Evolutionary conservation across 192 early-diverging fungal genomes (phyloP).

Genomic region (Polychytrium aggregatum): DNA sequence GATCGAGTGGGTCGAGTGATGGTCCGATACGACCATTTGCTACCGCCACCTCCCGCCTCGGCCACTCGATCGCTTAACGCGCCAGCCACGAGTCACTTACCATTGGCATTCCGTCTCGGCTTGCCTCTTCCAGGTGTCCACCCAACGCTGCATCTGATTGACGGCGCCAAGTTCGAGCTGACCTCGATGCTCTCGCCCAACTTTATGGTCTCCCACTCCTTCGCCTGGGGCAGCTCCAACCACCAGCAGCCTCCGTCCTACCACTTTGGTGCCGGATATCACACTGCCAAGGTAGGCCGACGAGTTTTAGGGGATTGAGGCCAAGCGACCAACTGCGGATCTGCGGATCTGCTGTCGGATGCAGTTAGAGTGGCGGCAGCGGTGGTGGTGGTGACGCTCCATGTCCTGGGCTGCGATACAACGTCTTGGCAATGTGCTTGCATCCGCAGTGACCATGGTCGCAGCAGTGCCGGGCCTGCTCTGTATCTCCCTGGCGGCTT

Average conservation of each 20-base stretch:
- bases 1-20: too few relatives aligned
- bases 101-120: too few relatives aligned
- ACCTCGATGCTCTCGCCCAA: slow-evolving; percentile 84
- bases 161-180: slow-evolving; percentile 90
- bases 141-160: slow-evolving; percentile 78
- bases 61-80: too few relatives aligned
- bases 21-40: too few relatives aligned
- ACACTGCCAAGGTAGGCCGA: slow-evolving; percentile 51
- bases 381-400: too few relatives aligned
- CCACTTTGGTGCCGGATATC: slow-evolving; percentile 84
- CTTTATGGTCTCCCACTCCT: slow-evolving; percentile 90
- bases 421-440: too few relatives aligned
- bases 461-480: too few relatives aligned
- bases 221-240: slow-evolving; percentile 67
- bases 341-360: neutral
- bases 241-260: slow-evolving; percentile 69
- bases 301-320: neutral
- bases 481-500: too few relatives aligned
- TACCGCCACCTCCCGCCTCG: too few relatives aligned
- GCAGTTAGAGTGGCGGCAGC: neutral
- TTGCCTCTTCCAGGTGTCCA: slow-evolving; percentile 73
- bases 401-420: too few relatives aligned
- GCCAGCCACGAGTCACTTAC: too few relatives aligned
- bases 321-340: neutral
- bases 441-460: too few relatives aligned